Percentiles rank a stretch among this genome's conserved stretches.
phyloP scores from a whole-genome alignment of 2,329 filamentous ascomycete genomes.

The Botrytis aclada region DNA sequence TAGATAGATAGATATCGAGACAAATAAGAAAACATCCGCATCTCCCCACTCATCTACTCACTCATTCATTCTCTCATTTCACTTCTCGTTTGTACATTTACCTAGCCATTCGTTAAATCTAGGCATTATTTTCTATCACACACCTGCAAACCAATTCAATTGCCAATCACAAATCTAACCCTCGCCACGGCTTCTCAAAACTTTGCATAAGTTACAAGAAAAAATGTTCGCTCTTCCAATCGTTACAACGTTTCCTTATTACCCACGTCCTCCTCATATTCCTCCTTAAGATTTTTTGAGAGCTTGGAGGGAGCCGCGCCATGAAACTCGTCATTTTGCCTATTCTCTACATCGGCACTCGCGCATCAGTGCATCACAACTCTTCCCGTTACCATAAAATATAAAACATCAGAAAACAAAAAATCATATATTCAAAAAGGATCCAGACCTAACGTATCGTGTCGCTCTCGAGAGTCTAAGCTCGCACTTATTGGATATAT shows the following conservation, averaged over 20 bases:
- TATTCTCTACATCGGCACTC: background rate
- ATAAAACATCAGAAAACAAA: too few species aligned
- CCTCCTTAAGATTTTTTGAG: background rate
- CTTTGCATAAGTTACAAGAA: background rate
- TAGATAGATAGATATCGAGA: background rate
- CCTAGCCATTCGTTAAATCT: background rate
- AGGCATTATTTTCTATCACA: background rate
- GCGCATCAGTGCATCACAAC: too few species aligned
- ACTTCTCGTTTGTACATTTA: background rate
- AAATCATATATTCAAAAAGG: too few species aligned
- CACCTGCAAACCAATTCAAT: background rate
- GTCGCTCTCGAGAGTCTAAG: too few species aligned
- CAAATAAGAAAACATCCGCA: background rate
- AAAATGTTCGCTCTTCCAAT: background rate
- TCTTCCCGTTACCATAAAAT: too few species aligned
- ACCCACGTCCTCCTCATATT: slow-evolving; percentile 13
- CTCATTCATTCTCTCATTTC: background rate
- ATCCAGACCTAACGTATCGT: too few species aligned
- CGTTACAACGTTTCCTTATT: slow-evolving; percentile 1
- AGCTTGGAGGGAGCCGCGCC: rapidly evolving
- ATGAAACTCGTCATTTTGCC: rapidly evolving
- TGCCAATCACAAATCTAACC: too few species aligned
- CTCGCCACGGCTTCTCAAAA: background rate
- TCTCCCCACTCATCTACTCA: background rate
- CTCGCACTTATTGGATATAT: too few species aligned